Evolutionary conservation across 805 yeast genomes (phyloP).

Genomic region (Nakazawaea ishiwadae): DNA sequence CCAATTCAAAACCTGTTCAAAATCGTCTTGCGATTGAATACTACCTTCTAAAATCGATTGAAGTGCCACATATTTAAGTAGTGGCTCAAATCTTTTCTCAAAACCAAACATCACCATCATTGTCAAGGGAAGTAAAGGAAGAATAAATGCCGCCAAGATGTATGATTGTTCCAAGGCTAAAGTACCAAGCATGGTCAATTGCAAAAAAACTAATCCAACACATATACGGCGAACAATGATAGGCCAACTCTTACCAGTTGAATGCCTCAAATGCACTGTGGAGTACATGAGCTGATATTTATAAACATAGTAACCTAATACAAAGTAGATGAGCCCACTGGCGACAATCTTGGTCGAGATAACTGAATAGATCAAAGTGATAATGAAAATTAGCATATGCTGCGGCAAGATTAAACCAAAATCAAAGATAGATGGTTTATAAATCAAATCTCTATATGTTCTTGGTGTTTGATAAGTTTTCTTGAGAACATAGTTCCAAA

Average conservation of each 20-base stretch:
- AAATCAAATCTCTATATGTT: slow-evolving; percentile 45
- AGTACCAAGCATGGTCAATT: slow-evolving; percentile 61
- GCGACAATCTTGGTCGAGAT: slow-evolving; percentile 83
- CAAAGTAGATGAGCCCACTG: slow-evolving; percentile 80
- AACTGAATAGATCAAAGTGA: slow-evolving; percentile 82
- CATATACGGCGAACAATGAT: slow-evolving; percentile 53
- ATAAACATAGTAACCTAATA: slow-evolving; percentile 82
- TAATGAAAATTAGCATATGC: slow-evolving; percentile 79
- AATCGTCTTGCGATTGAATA: neutral
- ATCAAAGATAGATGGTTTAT: slow-evolving; percentile 55
- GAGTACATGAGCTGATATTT: slow-evolving; percentile 89
- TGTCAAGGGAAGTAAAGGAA: slow-evolving; percentile 46
- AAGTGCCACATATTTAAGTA: slow-evolving; percentile 51
- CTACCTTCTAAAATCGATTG: slow-evolving; percentile 43
- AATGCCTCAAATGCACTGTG: slow-evolving; percentile 92
- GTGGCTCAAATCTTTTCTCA: slow-evolving; percentile 50
- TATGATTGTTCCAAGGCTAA: slow-evolving; percentile 56
- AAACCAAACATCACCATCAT: slow-evolving; percentile 42
- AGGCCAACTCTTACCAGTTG: slow-evolving; percentile 91
- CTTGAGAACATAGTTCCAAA: slow-evolving; percentile 34
- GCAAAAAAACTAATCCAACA: slow-evolving; percentile 50
- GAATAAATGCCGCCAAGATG: slow-evolving; percentile 39
- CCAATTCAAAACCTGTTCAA: slow-evolving; percentile 25
- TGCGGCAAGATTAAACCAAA: slow-evolving; percentile 83
- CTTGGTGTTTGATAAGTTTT: slow-evolving; percentile 42